phyloP scores from a whole-genome alignment of 345 rosid genomes.

The Cardamine chenopodiifolia region DNA sequence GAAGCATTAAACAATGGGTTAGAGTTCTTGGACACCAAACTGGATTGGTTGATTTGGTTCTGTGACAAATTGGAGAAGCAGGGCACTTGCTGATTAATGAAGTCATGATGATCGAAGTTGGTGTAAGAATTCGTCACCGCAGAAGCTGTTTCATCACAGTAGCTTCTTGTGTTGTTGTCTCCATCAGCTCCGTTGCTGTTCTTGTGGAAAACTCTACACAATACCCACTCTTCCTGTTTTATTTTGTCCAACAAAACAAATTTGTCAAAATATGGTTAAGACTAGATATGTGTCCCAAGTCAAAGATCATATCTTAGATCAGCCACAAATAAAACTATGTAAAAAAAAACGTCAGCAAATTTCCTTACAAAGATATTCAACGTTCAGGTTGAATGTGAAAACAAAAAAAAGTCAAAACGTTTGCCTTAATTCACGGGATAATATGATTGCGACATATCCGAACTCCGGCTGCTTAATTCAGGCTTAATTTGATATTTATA shows the following conservation, averaged over 20 bases:
- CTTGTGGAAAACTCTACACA: constrained; percentile 74
- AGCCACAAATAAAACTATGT: background rate
- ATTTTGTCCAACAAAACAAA: background rate
- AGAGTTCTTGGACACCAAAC: constrained; percentile 17
- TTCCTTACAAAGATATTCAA: background rate
- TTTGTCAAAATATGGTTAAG: constrained; percentile 12
- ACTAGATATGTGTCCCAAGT: constrained; percentile 24
- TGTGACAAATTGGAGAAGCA: constrained; percentile 79
- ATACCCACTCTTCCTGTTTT: constrained; percentile 81
- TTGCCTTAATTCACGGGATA: constrained; percentile 31
- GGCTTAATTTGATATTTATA: constrained; percentile 12
- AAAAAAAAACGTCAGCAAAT: constrained; percentile 26
- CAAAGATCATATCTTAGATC: constrained; percentile 33
- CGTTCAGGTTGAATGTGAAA: constrained; percentile 17
- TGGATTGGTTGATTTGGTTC: constrained; percentile 40
- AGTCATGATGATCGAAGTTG: constrained; percentile 45
- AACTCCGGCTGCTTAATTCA: constrained; percentile 11
- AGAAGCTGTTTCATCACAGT: constrained; percentile 48
- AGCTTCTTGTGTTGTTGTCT: constrained; percentile 47
- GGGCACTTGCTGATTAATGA: constrained; percentile 62
- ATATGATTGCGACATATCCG: constrained; percentile 14
- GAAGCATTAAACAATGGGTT: constrained; percentile 8
- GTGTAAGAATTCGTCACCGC: constrained; percentile 65
- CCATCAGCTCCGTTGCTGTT: constrained; percentile 46
- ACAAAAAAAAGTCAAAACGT: constrained; percentile 29